These are phyloP conservation scores for Helianthus tuberosus DNA, from an alignment of 129 eudicot species.

Conservation along the genomic window DNA sequence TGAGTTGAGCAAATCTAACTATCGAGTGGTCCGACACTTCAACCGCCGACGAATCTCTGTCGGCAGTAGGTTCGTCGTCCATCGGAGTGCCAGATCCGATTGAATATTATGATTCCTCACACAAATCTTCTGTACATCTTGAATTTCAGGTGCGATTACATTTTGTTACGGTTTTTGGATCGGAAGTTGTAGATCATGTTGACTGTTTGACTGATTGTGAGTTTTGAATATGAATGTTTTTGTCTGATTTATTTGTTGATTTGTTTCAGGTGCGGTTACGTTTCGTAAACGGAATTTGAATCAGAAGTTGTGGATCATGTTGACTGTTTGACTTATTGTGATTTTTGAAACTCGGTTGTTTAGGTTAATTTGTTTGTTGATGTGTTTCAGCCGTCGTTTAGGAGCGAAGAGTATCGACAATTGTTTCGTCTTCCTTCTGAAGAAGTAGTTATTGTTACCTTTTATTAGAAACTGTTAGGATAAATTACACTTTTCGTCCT, in stretches of 20 bases:
- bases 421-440: conserved; percentile 91
- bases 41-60: conserved; percentile 23
- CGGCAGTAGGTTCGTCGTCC: too few relatives aligned
- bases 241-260: neutral
- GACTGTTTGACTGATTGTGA: conserved; percentile 15
- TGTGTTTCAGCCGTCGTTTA: conserved; percentile 46
- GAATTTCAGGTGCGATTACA: conserved; percentile 45
- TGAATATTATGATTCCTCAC: conserved; percentile 32
- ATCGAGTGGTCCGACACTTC: conserved; percentile 41
- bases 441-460: conserved; percentile 47
- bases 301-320: conserved; percentile 14
- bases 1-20: too few relatives aligned
- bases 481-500: too few relatives aligned
- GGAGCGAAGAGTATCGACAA: conserved; percentile 84
- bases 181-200: conserved; percentile 11
- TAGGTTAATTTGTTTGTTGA: neutral
- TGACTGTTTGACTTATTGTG: conserved; percentile 16
- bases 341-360: neutral
- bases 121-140: conserved; percentile 44
- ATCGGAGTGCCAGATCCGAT: conserved; percentile 17
- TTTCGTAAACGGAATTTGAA: neutral
- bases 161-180: conserved; percentile 1
- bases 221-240: neutral
- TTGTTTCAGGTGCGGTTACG: conserved; percentile 37
- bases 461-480: too few relatives aligned